A percentile compares a stretch with the other conserved stretches of the same genome.
These are phyloP conservation scores for Truncatella angustata DNA, from an alignment of 2,329 filamentous ascomycete species.

Conservation along the genomic window DNA sequence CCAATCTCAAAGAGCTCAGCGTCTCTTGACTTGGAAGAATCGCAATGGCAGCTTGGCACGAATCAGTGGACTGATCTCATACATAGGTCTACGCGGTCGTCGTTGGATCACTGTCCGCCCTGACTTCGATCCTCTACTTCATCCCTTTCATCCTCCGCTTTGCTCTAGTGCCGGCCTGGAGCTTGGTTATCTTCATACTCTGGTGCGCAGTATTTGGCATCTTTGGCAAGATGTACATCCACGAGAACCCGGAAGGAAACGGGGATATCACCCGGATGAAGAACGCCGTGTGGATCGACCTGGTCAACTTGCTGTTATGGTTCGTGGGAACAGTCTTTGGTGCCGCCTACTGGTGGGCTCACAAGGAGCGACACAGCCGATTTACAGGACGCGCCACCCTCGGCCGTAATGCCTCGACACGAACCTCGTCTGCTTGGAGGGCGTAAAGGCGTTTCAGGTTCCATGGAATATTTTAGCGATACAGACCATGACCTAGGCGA, in stretches of 20 bases:
- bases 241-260: slow-evolving; percentile 63
- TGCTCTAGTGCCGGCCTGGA: slow-evolving; percentile 62
- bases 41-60: no score
- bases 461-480: not conserved
- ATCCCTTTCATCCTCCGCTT: slow-evolving; percentile 59
- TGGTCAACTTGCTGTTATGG: slow-evolving; percentile 76
- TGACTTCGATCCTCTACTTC: slow-evolving; percentile 65
- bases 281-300: slow-evolving; percentile 80
- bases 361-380: slow-evolving; percentile 49
- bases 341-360: slow-evolving; percentile 56
- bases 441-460: slow-evolving; percentile 9
- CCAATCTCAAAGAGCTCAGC: no score
- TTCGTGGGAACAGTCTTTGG: slow-evolving; percentile 58
- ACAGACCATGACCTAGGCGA: no score
- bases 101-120: slow-evolving; percentile 62
- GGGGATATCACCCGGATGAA: slow-evolving; percentile 72
- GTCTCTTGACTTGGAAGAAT: not conserved
- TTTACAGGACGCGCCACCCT: slow-evolving; percentile 61
- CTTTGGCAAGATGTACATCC: slow-evolving; percentile 79
- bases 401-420: slow-evolving; percentile 20
- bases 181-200: slow-evolving; percentile 69
- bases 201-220: slow-evolving; percentile 82
- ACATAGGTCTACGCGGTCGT: slow-evolving; percentile 68
- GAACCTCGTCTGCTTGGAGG: slow-evolving; percentile 17
- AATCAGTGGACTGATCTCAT: slow-evolving; percentile 8